These are phyloP conservation scores for Tolypocladium inflatum DNA, from an alignment of 2,329 filamentous ascomycete genomes.

Conservation along the genomic window DNA sequence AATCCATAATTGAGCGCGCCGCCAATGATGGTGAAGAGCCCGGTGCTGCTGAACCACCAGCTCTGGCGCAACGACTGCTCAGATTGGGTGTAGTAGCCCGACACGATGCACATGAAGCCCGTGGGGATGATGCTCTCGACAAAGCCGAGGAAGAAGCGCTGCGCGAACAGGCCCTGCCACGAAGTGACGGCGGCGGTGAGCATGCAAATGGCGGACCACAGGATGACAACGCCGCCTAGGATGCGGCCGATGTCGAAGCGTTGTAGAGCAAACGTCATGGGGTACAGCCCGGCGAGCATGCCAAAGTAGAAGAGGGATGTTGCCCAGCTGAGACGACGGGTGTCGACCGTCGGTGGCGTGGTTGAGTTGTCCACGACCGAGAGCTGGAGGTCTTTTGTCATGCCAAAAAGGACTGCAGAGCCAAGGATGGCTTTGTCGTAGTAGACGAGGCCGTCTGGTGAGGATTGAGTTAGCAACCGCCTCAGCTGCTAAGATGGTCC, in stretches of 20 bases:
- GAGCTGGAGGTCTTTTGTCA: slow-evolving; percentile 59
- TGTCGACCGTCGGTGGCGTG: slow-evolving; percentile 49
- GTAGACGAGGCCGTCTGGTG: slow-evolving; percentile 29
- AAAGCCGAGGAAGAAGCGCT: slow-evolving; percentile 56
- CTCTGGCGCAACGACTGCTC: slow-evolving; percentile 57
- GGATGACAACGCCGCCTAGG: slow-evolving; percentile 51
- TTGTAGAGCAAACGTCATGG: slow-evolving; percentile 62
- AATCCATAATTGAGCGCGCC: slow-evolving; percentile 59
- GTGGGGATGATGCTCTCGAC: slow-evolving; percentile 58
- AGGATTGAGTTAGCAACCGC: background rate
- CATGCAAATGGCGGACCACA: slow-evolving; percentile 61
- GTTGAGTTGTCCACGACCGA: slow-evolving; percentile 34
- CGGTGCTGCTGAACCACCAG: slow-evolving; percentile 56
- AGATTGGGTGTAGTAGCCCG: slow-evolving; percentile 52
- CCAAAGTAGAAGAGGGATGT: slow-evolving; percentile 76
- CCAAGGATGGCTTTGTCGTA: slow-evolving; percentile 60
- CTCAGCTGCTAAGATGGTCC: background rate
- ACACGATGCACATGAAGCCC: slow-evolving; percentile 55
- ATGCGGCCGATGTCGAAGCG: slow-evolving; percentile 56
- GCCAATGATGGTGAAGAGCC: slow-evolving; percentile 53
- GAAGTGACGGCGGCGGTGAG: slow-evolving; percentile 56
- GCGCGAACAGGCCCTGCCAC: slow-evolving; percentile 53
- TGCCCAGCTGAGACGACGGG: slow-evolving; percentile 63
- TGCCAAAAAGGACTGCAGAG: slow-evolving; percentile 63
- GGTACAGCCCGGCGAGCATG: slow-evolving; percentile 65